Evolutionary conservation across 2,329 filamentous ascomycete genomes (phyloP).

Genomic region (Pseudocercospora fuligena): DNA sequence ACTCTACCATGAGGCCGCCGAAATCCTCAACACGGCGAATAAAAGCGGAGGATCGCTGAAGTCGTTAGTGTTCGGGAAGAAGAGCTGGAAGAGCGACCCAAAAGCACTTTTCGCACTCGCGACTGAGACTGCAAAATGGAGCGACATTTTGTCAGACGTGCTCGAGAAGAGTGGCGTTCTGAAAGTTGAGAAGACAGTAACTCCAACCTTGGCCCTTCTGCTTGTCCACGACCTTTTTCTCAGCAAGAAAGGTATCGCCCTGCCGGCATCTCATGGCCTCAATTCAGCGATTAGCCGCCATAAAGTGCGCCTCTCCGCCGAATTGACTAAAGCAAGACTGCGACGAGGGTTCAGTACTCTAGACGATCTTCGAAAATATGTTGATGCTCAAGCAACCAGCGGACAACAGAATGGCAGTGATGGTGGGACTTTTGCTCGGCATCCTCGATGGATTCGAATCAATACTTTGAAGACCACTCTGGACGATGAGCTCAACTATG

Average conservation of each 20-base stretch:
- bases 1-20: constrained; percentile 89
- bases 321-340: constrained; percentile 80
- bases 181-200: constrained; percentile 82
- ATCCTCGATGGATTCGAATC: constrained; percentile 90
- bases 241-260: constrained; percentile 78
- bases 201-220: constrained; percentile 77
- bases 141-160: constrained; percentile 81
- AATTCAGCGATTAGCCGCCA: constrained; percentile 77
- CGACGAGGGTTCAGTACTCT: constrained; percentile 71
- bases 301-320: constrained; percentile 77
- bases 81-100: constrained; percentile 74
- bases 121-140: constrained; percentile 90
- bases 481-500: constrained; percentile 69
- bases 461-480: constrained; percentile 78
- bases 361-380: constrained; percentile 65
- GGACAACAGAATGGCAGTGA: constrained; percentile 31
- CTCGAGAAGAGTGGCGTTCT: constrained; percentile 80
- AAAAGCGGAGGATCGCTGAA: constrained; percentile 83
- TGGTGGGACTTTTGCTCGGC: constrained; percentile 49
- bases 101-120: constrained; percentile 87
- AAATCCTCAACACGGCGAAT: constrained; percentile 68
- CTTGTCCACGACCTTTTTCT: constrained; percentile 86
- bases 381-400: constrained; percentile 52
- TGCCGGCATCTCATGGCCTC: constrained; percentile 78
- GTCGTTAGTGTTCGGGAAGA: constrained; percentile 77